Conservation (phyloP, 2,329 filamentous ascomycete species). For the Clonostachys byssicola region DNA sequence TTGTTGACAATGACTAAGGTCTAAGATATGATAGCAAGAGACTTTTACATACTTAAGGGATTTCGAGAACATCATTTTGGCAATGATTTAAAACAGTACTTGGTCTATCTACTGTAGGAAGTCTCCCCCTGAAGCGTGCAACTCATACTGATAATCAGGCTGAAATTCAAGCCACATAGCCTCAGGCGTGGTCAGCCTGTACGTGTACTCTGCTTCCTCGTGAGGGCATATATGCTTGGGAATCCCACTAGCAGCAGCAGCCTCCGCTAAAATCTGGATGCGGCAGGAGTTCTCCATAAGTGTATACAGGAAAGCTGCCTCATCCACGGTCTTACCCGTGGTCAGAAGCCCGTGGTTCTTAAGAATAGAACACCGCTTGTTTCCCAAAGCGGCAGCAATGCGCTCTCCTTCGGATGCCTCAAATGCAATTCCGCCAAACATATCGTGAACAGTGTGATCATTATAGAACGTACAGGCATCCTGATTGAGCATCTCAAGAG, state of each 20-base stretch:
- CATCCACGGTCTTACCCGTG: constrained; percentile 66
- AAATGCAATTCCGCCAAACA: constrained; percentile 47
- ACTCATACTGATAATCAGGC: constrained; percentile 1
- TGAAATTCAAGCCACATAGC: constrained; percentile 1
- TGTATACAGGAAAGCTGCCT: constrained; percentile 67
- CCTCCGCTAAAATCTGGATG: constrained; percentile 18
- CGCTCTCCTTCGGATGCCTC: constrained; percentile 58
- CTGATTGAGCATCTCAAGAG: constrained; percentile 66
- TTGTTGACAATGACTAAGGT: too few species aligned
- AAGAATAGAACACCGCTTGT: constrained; percentile 55
- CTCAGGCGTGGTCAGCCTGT: constrained; percentile 10
- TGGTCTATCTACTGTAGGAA: neutral
- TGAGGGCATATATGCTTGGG: constrained; percentile 31
- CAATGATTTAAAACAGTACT: neutral
- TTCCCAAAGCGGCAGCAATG: constrained; percentile 59
- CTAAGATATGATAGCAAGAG: too few species aligned
- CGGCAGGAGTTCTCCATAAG: constrained; percentile 63
- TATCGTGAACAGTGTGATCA: constrained; percentile 59
- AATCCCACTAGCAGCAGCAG: constrained; percentile 17
- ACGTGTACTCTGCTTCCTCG: constrained; percentile 32
- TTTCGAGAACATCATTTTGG: too few species aligned
- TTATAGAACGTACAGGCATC: constrained; percentile 61
- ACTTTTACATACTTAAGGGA: too few species aligned
- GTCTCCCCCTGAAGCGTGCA: neutral
- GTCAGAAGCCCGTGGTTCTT: constrained; percentile 70